These are phyloP conservation scores for Pascua sp. DNA, from an alignment of 1,284 basidiomycete species.

Conservation along the genomic window DNA sequence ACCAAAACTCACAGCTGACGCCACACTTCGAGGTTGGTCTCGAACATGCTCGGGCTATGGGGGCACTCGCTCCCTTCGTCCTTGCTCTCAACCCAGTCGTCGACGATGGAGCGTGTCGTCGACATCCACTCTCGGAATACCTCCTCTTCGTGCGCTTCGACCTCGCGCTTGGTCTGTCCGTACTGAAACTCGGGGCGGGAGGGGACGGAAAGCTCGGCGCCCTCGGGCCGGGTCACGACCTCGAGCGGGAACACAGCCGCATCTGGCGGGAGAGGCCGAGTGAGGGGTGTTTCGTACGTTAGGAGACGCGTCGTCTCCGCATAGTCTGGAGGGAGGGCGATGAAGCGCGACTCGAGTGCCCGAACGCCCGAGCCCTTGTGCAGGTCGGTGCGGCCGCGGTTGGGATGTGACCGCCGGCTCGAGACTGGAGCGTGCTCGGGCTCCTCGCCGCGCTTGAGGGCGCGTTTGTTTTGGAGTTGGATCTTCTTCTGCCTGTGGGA, in stretches of 20 bases:
- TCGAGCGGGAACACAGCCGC: constrained; percentile 52
- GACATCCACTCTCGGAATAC: constrained; percentile 70
- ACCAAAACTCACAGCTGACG: constrained; percentile 60
- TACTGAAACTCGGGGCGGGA: constrained; percentile 76
- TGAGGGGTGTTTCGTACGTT: constrained; percentile 57
- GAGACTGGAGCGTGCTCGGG: constrained; percentile 40
- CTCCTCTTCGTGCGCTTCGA: constrained; percentile 80
- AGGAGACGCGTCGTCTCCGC: constrained; percentile 61
- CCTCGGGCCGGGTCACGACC: constrained; percentile 23
- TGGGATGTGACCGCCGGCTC: constrained; percentile 7
- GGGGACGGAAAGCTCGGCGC: constrained; percentile 55
- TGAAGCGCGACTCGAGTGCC: constrained; percentile 50
- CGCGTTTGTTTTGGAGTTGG: constrained; percentile 69
- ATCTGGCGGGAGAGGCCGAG: constrained; percentile 59
- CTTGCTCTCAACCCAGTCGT: constrained; percentile 54
- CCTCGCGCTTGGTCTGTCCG: constrained; percentile 75
- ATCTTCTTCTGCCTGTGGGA: constrained; percentile 67
- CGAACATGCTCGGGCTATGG: constrained; percentile 63
- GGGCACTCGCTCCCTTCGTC: constrained; percentile 23
- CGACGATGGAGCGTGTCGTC: constrained; percentile 59
- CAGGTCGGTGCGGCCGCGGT: too few species aligned
- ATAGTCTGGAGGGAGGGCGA: constrained; percentile 60
- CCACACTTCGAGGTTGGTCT: constrained; percentile 89
- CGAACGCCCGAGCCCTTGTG: constrained; percentile 16
- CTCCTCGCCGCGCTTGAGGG: constrained; percentile 67